These are phyloP conservation scores for Coemansia sp. DNA, from an alignment of 192 early-diverging fungal genomes.

Conservation along the genomic window DNA sequence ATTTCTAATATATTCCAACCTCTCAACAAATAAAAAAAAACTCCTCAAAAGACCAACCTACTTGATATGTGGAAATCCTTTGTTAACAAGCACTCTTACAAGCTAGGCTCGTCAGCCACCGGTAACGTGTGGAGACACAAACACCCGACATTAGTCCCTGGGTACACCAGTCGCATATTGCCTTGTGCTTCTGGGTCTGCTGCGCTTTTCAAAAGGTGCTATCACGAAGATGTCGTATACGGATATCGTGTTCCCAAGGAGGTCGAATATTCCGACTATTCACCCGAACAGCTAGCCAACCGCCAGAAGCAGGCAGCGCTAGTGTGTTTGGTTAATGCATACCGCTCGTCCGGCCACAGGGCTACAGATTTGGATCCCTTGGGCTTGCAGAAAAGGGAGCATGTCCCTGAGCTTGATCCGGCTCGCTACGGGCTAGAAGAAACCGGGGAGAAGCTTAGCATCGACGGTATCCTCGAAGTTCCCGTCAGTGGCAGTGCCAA, in stretches of 20 bases:
- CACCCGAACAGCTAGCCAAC: slow-evolving; percentile 76
- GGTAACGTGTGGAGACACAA: background rate
- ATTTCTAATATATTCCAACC: no score
- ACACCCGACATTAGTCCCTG: background rate
- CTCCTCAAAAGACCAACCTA: no score
- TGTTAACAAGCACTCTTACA: background rate
- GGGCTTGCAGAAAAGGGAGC: slow-evolving; percentile 56
- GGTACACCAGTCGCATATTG: background rate
- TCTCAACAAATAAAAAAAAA: no score
- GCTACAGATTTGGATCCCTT: slow-evolving; percentile 87
- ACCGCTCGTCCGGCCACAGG: slow-evolving; percentile 79
- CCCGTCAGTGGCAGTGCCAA: slow-evolving; percentile 58
- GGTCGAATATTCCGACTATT: slow-evolving; percentile 75
- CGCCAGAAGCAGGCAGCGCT: slow-evolving; percentile 81
- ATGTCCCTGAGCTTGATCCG: slow-evolving; percentile 75
- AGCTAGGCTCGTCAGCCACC: background rate
- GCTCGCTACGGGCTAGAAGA: slow-evolving; percentile 78
- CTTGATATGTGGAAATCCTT: background rate
- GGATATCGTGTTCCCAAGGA: slow-evolving; percentile 82
- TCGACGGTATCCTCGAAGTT: slow-evolving; percentile 70
- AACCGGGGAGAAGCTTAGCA: slow-evolving; percentile 57
- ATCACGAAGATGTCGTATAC: slow-evolving; percentile 81
- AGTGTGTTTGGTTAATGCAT: slow-evolving; percentile 78
- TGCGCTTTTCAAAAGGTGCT: slow-evolving; percentile 26
- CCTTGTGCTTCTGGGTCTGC: background rate